These are phyloP conservation scores for Takakia lepidozioides DNA, from an alignment of 225 moss, liverwort and hornwort species.

Conservation along the genomic window DNA sequence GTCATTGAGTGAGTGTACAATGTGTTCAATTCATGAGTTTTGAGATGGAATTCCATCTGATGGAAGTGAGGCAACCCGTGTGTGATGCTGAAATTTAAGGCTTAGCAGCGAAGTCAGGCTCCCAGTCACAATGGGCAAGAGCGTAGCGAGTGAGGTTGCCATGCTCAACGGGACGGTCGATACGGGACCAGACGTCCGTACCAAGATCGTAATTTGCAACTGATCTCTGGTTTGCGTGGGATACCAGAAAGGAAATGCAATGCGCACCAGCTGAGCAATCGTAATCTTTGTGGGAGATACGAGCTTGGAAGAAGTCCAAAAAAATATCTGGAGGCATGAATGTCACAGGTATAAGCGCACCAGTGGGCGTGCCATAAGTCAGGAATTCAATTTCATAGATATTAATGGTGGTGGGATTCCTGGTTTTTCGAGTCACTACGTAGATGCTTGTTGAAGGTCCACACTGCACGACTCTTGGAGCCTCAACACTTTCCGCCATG, in stretches of 20 bases:
- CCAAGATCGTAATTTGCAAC: slow-evolving; percentile 3
- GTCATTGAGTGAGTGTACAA: too few species aligned
- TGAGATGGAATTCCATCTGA: too few species aligned
- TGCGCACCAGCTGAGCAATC: slow-evolving; percentile 3
- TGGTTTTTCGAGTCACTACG: slow-evolving; percentile 1
- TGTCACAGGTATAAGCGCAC: neutral
- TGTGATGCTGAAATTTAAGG: too few species aligned
- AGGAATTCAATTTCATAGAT: slow-evolving; percentile 6
- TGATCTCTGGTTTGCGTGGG: neutral
- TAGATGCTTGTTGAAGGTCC: neutral
- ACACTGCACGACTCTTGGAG: slow-evolving; percentile 5
- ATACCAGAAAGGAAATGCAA: slow-evolving; percentile 3
- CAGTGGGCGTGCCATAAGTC: neutral
- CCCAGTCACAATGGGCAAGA: too few species aligned
- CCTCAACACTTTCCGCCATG: neutral
- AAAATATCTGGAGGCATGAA: slow-evolving; percentile 5
- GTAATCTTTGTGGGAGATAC: neutral
- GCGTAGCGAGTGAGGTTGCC: slow-evolving; percentile 1
- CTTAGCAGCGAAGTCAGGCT: too few species aligned
- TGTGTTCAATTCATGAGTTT: too few species aligned
- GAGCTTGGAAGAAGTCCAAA: neutral
- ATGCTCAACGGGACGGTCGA: slow-evolving; percentile 3
- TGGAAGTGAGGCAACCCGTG: too few species aligned
- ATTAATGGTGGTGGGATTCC: slow-evolving; percentile 2
- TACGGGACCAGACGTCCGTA: neutral